Percentiles rank a stretch among this genome's conserved stretches.
Conservation (phyloP, 2,329 filamentous ascomycete genomes). For the Cercospora sp. region DNA sequence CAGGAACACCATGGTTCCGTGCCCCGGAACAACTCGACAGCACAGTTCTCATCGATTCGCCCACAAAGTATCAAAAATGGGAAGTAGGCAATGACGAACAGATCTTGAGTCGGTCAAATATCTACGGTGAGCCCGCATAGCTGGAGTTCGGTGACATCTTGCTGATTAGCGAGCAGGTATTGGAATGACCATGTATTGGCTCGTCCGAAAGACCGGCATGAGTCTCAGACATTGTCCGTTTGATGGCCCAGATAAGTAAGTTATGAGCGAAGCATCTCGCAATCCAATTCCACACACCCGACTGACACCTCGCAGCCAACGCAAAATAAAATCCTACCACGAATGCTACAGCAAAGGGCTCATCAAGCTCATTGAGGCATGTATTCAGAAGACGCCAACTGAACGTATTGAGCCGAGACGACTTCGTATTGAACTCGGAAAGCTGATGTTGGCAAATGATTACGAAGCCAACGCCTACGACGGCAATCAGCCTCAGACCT, state of each 20-base stretch:
- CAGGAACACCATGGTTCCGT: not conserved
- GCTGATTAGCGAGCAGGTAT: not conserved
- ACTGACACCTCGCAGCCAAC: not conserved
- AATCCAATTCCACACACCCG: not conserved
- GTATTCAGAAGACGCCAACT: not conserved
- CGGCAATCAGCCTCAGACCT: not conserved
- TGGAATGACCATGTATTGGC: conserved; percentile 3
- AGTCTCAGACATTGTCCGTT: not conserved
- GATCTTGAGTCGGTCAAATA: not conserved
- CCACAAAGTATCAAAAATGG: not conserved
- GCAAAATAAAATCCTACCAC: not conserved
- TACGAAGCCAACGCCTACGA: not conserved
- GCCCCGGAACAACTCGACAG: not conserved
- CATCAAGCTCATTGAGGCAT: conserved; percentile 1
- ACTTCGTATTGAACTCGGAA: not conserved
- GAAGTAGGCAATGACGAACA: conserved; percentile 4
- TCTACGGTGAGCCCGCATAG: not conserved
- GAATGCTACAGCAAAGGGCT: conserved; percentile 1
- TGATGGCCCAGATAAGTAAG: not conserved
- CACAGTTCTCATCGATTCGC: not conserved
- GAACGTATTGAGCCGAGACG: not conserved
- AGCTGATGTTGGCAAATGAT: not conserved
- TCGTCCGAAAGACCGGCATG: not conserved
- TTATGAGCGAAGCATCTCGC: not conserved
- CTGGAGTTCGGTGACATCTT: not conserved